phyloP scores from a whole-genome alignment of 805 yeast genomes.

The Saturnispora ahearnii region DNA sequence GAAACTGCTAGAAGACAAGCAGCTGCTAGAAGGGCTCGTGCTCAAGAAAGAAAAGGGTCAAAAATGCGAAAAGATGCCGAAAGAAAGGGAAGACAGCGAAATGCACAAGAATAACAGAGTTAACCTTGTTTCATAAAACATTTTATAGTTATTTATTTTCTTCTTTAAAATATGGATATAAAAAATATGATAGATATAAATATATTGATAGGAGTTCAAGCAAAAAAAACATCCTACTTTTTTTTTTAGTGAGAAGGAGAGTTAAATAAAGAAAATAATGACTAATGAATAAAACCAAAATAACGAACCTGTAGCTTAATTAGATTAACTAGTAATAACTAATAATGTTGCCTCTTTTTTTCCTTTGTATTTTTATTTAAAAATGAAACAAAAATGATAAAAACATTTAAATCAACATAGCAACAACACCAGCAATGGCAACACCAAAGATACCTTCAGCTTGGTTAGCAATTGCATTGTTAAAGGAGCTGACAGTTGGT shows the following conservation, averaged over 20 bases:
- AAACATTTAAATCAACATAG: conserved; percentile 12
- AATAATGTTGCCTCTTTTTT: background rate
- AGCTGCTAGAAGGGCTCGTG: conserved; percentile 3
- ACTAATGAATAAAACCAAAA: conserved; percentile 1
- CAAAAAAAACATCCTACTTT: too few relatives aligned
- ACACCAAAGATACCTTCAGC: conserved; percentile 24
- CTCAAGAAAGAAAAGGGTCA: conserved; percentile 2
- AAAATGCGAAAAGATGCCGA: background rate
- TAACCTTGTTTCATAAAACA: background rate
- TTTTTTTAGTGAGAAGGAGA: background rate
- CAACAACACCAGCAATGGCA: conserved; percentile 17
- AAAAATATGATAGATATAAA: background rate
- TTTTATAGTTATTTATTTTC: background rate
- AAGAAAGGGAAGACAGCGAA: conserved; percentile 1
- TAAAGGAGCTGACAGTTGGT: conserved; percentile 16
- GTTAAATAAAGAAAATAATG: background rate
- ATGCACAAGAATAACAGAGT: background rate
- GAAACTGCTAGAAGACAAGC: conserved; percentile 8
- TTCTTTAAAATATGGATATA: background rate
- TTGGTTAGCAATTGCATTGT: conserved; percentile 19
- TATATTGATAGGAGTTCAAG: too few relatives aligned
- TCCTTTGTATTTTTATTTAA: background rate
- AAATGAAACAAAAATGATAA: background rate
- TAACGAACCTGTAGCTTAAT: background rate
- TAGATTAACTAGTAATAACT: background rate